Evolutionary conservation across 116 monocot genomes (phyloP), one percentile per base, ranked within the genome.

Genomic region (Phalaenopsis hybrid): DNA sequence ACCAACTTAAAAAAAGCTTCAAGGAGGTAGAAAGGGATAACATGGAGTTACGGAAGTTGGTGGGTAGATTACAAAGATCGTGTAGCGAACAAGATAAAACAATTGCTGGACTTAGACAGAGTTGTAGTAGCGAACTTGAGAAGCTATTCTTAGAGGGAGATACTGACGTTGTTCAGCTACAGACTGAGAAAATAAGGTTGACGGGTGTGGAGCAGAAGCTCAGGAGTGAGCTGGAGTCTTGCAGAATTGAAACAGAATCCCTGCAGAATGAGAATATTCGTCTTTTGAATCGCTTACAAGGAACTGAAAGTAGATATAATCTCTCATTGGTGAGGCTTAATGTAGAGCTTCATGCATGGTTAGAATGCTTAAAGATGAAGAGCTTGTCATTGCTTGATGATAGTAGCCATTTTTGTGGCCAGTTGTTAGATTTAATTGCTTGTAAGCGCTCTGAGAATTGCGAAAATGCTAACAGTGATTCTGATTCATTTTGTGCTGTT

Each of bases 51-150:
- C 89, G 91, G 43, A 92, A 84, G 76, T 72, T 84, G 34, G 80
- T 92, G 46, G 80, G 84, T 7, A 82, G 82, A 31, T 86, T 94
- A 49, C 94, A 94, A 74, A 90, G 80, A 18, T 81, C 82, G 17
- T 86, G 87, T 79, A 84, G 25, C 79, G 96, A 96, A 79, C 92
- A 96, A 67, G 96, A 96, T 67, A 94, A 89, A 68, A 92, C 94
- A 28, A 96, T 96, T 28, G 69, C 48, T 85, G 91, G 87, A 8
- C 79, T 96, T 86, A 89, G 90, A 84, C 82, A 91, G 61, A 87
- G 79, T 83, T 93, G 73, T 80, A 85, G 37, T 13, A 74, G 78
- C 80, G 88, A 89, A 65, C 76, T 85, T 79, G 91, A 67, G 79
- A 89, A 90, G 34, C 67, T 80, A 75, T 48, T 82, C 25, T 23